A percentile compares a stretch with the other conserved stretches of the same genome.
Evolutionary conservation across 192 early-diverging fungal genomes (phyloP).

Genomic region (Dimargaris verticillata): DNA sequence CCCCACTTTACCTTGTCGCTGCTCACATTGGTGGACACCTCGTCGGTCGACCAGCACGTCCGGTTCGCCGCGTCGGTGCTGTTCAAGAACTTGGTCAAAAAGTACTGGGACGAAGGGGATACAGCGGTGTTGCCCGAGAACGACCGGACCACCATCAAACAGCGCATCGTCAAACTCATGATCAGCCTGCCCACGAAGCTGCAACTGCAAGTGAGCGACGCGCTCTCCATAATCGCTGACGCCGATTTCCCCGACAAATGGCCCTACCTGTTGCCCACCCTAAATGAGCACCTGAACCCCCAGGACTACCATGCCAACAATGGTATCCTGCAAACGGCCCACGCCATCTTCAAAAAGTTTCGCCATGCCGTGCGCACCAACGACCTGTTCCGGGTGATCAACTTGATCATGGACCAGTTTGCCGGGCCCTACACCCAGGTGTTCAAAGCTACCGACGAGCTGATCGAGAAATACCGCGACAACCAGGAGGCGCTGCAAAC

Average conservation of each 20-base stretch:
- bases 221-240: conserved; percentile 82
- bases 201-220: conserved; percentile 82
- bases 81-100: conserved; percentile 94
- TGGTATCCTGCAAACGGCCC: conserved; percentile 83
- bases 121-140: conserved; percentile 21
- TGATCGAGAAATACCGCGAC: conserved; percentile 49
- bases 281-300: conserved; percentile 57
- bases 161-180: conserved; percentile 73
- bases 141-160: conserved; percentile 70
- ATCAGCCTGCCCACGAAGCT: conserved; percentile 55
- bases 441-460: conserved; percentile 62
- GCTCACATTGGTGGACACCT: conserved; percentile 54
- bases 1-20: conserved; percentile 53
- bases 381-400: conserved; percentile 74
- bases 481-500: conserved; percentile 47
- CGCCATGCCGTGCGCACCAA: conserved; percentile 66
- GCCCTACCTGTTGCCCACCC: conserved; percentile 58
- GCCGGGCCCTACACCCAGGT: conserved; percentile 63
- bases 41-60: conserved; percentile 35
- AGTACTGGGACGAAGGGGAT: conserved; percentile 50
- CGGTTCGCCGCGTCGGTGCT: conserved; percentile 71
- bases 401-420: conserved; percentile 77
- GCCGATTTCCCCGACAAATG: conserved; percentile 87
- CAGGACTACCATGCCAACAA: conserved; percentile 74
- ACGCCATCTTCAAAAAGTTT: conserved; percentile 92